A percentile compares a stretch with the other conserved stretches of the same genome.
phyloP scores from a whole-genome alignment of 2,329 filamentous ascomycete species.

The Aspergillus neotritici region DNA sequence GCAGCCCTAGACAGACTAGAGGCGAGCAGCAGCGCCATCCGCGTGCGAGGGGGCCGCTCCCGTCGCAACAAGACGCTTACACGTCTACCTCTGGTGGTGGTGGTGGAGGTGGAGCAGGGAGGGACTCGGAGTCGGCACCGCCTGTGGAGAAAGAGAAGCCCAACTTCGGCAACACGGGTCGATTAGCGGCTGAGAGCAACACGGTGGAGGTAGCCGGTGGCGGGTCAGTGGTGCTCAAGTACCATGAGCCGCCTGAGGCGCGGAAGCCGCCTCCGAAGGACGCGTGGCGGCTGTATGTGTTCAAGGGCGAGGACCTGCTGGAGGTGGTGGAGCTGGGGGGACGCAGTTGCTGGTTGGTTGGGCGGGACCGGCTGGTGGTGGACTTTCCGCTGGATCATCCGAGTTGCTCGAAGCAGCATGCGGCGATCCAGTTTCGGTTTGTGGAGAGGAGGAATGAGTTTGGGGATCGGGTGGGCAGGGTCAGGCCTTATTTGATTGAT shows the following conservation, averaged over 20 bases:
- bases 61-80: slow-evolving; percentile 45
- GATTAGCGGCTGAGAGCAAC: slow-evolving; percentile 84
- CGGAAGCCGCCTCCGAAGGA: slow-evolving; percentile 76
- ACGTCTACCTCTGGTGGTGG: slow-evolving; percentile 16
- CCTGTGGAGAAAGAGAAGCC: slow-evolving; percentile 63
- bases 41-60: slow-evolving; percentile 38
- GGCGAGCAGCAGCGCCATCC: too few species aligned
- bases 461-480: slow-evolving; percentile 72
- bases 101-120: slow-evolving; percentile 17
- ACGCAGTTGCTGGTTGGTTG: slow-evolving; percentile 86
- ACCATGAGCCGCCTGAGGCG: slow-evolving; percentile 90
- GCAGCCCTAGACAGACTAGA: slow-evolving; percentile 23
- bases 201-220: slow-evolving; percentile 51
- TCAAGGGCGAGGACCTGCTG: slow-evolving; percentile 74
- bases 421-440: slow-evolving; percentile 87
- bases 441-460: slow-evolving; percentile 78
- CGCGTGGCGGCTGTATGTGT: slow-evolving; percentile 85
- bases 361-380: slow-evolving; percentile 71
- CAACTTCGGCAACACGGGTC: slow-evolving; percentile 75
- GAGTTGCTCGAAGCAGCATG: slow-evolving; percentile 91
- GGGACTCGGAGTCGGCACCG: slow-evolving; percentile 23
- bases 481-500: slow-evolving; percentile 87
- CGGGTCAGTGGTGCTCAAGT: slow-evolving; percentile 79
- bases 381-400: slow-evolving; percentile 84
- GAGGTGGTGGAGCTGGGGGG: slow-evolving; percentile 72